Percentiles rank a stretch among this genome's conserved stretches.
Conservation (phyloP, 768 basidiomycete species). For the Suillus fuscotomentosus region DNA sequence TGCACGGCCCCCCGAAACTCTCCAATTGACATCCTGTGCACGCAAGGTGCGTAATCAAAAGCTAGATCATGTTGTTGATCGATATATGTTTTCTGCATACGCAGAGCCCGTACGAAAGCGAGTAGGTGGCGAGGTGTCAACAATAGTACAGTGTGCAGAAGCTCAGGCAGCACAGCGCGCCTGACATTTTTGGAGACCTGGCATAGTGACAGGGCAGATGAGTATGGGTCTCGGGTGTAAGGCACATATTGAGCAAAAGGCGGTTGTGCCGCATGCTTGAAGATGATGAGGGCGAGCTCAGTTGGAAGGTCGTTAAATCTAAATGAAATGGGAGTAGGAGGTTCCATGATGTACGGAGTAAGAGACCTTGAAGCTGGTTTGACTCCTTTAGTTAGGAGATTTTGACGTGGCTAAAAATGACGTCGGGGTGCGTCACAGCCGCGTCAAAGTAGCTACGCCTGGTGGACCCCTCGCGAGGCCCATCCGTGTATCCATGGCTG, state of each 20-base stretch:
- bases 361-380: neutral
- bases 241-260: conserved; percentile 5
- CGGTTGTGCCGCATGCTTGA: conserved; percentile 31
- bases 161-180: conserved; percentile 33
- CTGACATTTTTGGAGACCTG: conserved; percentile 33
- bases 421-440: too few species aligned
- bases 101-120: conserved; percentile 31
- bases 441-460: too few species aligned
- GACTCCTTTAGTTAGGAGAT: neutral
- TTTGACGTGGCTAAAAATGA: too few species aligned
- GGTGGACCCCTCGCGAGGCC: neutral
- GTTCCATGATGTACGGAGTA: neutral
- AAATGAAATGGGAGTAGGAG: conserved; percentile 2
- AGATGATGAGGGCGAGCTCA: conserved; percentile 35
- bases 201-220: conserved; percentile 32
- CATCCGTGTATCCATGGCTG: neutral
- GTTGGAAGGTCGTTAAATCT: conserved; percentile 28
- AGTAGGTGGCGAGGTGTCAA: neutral
- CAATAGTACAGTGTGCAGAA: conserved; percentile 13
- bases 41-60: conserved; percentile 31
- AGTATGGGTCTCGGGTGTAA: conserved; percentile 9
- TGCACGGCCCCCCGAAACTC: conserved; percentile 17
- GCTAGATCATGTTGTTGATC: conserved; percentile 19
- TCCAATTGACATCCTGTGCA: conserved; percentile 36
- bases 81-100: conserved; percentile 20